Base-by-base conservation (phyloP, 345 rosid genomes). In the Heritiera fomes region DNA sequence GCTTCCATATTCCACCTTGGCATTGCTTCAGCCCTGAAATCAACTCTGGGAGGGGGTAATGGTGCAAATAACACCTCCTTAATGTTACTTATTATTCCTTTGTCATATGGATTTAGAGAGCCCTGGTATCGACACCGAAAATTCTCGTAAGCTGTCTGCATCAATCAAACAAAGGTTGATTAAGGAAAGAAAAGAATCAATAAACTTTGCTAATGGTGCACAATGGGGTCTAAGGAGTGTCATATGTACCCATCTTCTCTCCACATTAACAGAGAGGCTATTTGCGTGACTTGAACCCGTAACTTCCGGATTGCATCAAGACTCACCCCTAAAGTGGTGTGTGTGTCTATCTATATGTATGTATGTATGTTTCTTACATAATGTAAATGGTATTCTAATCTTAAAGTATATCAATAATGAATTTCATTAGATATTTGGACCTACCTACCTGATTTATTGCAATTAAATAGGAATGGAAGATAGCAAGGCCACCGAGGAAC, bases 101-200 rank as follows among this genome's bases (percentile, higher is more conserved):
- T 83, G 50, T 80, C 83, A 49, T 80, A 80, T 30, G 83, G 85
- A 70, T 83, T 83, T 18, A 23, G 23, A 75, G 80, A 80, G 38
- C 73, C 75, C n/a, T 23, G 43, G 8, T 72, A 85, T 20, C 77
- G 52, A 40, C 69, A 77, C 18, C 81, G 67, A 61, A 79, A 85
- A 73, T 83, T 87, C 78, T 83, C 88, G 32, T 85, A 81, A 34
- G 79, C 81, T 14, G 88, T 85, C 86, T 87, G 84, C 47, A 52
- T 56, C n/a, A 46, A 18, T 18, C 3, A 8, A 59, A 52, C 40
- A 43, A 50, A 45, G 10, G 55, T 63, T 40, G 14, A 34, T 34
- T 3, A 23, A 52, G 32, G 0, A 71, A 28, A 15, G 17, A 43
- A 41, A 65, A 1, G 0, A 28, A 32, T 43, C 30, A 30, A 7